These are phyloP conservation scores for Tylopilus vinaceipallidus DNA, from an alignment of 768 basidiomycete species.

Conservation along the genomic window DNA sequence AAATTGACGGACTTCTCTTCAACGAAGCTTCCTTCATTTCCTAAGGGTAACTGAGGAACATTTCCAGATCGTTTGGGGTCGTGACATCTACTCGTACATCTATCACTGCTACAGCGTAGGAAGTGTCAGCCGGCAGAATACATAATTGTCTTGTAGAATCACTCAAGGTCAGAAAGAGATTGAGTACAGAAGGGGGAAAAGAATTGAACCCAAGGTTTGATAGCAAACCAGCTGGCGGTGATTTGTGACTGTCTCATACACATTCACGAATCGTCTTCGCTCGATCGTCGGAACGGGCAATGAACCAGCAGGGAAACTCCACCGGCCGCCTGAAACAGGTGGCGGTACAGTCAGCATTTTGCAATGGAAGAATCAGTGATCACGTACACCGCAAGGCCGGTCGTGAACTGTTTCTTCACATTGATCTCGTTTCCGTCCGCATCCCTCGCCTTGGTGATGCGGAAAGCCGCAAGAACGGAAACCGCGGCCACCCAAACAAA, in stretches of 20 bases:
- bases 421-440: slow-evolving; percentile 19
- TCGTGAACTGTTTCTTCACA: slow-evolving; percentile 22
- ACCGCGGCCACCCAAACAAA: slow-evolving; percentile 22
- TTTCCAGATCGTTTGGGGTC: neutral
- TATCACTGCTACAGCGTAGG: slow-evolving; percentile 9
- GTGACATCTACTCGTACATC: slow-evolving; percentile 7
- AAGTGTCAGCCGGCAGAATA: neutral
- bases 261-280: slow-evolving; percentile 1
- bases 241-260: neutral
- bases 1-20: slow-evolving; percentile 72
- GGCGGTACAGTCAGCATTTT: neutral
- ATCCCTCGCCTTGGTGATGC: slow-evolving; percentile 24
- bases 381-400: slow-evolving; percentile 22
- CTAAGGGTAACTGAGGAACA: slow-evolving; percentile 9
- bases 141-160: neutral
- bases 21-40: slow-evolving; percentile 93
- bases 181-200: neutral
- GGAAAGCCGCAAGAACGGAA: slow-evolving; percentile 23
- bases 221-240: neutral
- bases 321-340: slow-evolving; percentile 16
- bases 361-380: neutral
- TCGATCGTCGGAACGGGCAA: slow-evolving; percentile 15
- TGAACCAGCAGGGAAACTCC: slow-evolving; percentile 23
- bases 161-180: neutral
- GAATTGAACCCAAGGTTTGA: neutral